A percentile compares a stretch with the other conserved stretches of the same genome.
Evolutionary conservation across 2,329 filamentous ascomycete species (phyloP).

Genomic region (Ustulina deusta): DNA sequence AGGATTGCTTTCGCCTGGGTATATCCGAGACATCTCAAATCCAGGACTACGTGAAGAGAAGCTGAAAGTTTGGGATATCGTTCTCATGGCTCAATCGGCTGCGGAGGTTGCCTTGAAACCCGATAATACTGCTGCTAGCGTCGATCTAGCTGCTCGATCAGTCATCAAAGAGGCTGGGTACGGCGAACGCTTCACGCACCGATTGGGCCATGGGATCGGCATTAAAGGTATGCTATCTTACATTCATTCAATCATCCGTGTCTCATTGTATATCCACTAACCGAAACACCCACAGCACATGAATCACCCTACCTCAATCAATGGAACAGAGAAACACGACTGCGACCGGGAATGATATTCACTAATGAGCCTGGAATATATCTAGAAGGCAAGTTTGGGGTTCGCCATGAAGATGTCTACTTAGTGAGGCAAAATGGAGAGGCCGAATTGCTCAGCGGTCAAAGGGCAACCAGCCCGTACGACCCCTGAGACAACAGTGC

Average conservation of each 20-base stretch:
- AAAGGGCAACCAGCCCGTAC: constrained; percentile 64
- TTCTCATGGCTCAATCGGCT: constrained; percentile 71
- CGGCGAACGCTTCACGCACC: constrained; percentile 69
- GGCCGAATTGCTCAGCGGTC: constrained; percentile 67
- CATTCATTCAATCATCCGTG: background rate
- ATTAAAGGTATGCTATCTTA: constrained; percentile 61
- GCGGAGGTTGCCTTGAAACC: constrained; percentile 63
- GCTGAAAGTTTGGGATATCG: constrained; percentile 68
- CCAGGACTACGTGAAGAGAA: constrained; percentile 59
- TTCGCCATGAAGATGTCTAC: constrained; percentile 72
- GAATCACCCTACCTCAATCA: constrained; percentile 74
- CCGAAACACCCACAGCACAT: constrained; percentile 58
- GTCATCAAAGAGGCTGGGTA: constrained; percentile 71
- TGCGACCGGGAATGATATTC: constrained; percentile 71
- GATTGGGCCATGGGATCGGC: constrained; percentile 73
- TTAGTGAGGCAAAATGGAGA: constrained; percentile 65
- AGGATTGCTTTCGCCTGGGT: background rate
- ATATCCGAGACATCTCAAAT: constrained; percentile 5
- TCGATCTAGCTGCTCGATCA: constrained; percentile 70
- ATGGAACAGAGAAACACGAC: constrained; percentile 62
- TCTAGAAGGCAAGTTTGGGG: constrained; percentile 69
- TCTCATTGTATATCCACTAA: constrained; percentile 6
- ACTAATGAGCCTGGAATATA: constrained; percentile 74
- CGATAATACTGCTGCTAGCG: constrained; percentile 67
- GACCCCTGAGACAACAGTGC: constrained; percentile 54